Conservation (phyloP, 352 stramenopile genomes). For the Globisporangium paroecandrum region DNA sequence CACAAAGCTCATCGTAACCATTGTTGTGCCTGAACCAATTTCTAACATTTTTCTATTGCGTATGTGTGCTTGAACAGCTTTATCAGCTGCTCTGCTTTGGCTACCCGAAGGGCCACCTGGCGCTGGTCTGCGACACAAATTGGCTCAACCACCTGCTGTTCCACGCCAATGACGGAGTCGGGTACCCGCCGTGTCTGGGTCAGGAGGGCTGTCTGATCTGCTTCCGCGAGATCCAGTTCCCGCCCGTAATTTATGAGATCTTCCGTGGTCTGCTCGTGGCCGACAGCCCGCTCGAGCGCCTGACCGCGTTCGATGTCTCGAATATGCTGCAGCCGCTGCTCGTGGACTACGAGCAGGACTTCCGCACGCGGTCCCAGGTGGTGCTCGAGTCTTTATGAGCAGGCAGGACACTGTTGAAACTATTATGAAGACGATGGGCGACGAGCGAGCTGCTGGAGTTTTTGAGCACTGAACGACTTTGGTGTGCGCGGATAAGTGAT, state of each 20-base stretch:
- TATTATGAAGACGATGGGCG: too few relatives aligned
- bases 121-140: constrained; percentile 71
- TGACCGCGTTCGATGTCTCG: constrained; percentile 50
- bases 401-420: too few relatives aligned
- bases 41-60: background rate
- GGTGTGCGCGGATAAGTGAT: too few relatives aligned
- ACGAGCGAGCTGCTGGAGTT: too few relatives aligned
- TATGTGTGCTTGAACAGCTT: constrained; percentile 16
- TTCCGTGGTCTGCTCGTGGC: constrained; percentile 55
- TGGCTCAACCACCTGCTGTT: constrained; percentile 67
- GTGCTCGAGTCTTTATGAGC: constrained; percentile 39
- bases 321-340: constrained; percentile 56
- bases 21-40: background rate
- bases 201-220: constrained; percentile 77
- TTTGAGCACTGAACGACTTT: too few relatives aligned
- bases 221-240: constrained; percentile 74
- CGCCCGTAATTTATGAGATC: constrained; percentile 71
- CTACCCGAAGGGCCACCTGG: constrained; percentile 74
- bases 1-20: background rate
- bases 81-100: constrained; percentile 81
- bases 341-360: constrained; percentile 57
- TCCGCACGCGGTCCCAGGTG: constrained; percentile 39
- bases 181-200: constrained; percentile 38
- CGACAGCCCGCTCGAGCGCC: constrained; percentile 45
- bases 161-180: constrained; percentile 39